Conservation (phyloP, 208 protist species). For the Blechomonas ayalai region DNA sequence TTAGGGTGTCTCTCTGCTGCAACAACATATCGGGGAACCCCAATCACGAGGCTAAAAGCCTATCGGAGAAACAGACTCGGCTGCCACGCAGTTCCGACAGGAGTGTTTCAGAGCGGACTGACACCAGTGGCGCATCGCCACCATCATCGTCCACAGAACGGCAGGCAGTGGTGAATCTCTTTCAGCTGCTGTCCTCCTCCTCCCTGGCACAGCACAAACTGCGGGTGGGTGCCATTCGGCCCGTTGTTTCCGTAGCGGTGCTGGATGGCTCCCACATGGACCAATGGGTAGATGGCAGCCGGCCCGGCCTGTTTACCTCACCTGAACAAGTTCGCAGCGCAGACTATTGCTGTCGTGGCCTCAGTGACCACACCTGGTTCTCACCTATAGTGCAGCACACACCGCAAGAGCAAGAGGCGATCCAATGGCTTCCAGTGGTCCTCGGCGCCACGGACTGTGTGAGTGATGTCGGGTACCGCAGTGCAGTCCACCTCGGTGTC, state of each 20-base stretch:
- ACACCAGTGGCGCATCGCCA: no score
- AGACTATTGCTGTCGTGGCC: constrained; percentile 30
- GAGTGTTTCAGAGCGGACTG: no score
- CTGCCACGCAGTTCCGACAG: no score
- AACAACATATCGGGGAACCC: constrained; percentile 69
- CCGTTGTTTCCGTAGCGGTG: constrained; percentile 58
- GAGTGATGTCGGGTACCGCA: constrained; percentile 55
- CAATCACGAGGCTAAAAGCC: constrained; percentile 21
- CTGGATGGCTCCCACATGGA: constrained; percentile 18
- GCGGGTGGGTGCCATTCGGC: constrained; percentile 44
- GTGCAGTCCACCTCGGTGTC: constrained; percentile 58
- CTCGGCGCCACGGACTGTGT: constrained; percentile 60
- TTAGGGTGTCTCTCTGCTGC: constrained; percentile 39
- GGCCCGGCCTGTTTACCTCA: background rate
- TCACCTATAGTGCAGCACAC: constrained; percentile 43
- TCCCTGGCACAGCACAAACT: constrained; percentile 65
- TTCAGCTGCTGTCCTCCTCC: constrained; percentile 39
- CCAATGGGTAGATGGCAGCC: constrained; percentile 1
- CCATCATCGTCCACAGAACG: background rate
- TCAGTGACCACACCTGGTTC: constrained; percentile 68
- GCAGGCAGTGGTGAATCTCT: constrained; percentile 37
- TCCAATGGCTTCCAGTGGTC: constrained; percentile 67
- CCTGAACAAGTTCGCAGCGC: background rate
- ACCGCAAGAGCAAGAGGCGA: constrained; percentile 36
- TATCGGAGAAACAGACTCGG: constrained; percentile 31